Evolutionary conservation across 768 basidiomycete species (phyloP).

Genomic region (Rhizopogon sp.): DNA sequence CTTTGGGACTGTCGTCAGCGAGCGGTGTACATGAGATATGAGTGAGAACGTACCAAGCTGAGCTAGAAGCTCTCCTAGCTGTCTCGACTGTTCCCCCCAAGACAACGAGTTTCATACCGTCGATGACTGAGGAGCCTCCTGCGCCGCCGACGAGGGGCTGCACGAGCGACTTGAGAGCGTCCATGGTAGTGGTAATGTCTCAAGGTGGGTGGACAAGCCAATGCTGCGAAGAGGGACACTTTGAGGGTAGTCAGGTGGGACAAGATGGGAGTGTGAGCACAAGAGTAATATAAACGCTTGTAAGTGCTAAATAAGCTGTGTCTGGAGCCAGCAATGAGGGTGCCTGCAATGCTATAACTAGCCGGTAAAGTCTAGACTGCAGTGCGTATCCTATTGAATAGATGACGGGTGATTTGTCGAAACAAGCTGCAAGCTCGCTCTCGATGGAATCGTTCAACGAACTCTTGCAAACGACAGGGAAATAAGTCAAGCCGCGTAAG

Average conservation of each 20-base stretch:
- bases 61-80: conserved; percentile 74
- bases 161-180: conserved; percentile 76
- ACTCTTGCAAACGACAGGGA: conserved; percentile 14
- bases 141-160: conserved; percentile 75
- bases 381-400: not conserved
- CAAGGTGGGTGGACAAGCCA: conserved; percentile 30
- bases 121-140: conserved; percentile 74
- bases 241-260: conserved; percentile 11
- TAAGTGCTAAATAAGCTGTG: conserved; percentile 20
- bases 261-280: conserved; percentile 19
- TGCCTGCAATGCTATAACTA: not conserved
- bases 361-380: not conserved
- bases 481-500: conserved; percentile 36
- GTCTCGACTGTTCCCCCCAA: conserved; percentile 87
- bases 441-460: not conserved
- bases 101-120: conserved; percentile 87
- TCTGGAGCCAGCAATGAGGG: conserved; percentile 2
- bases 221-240: conserved; percentile 25
- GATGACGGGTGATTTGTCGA: not conserved
- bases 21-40: conserved; percentile 1
- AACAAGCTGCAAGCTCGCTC: not conserved
- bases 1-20: conserved; percentile 29
- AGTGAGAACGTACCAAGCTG: conserved; percentile 60
- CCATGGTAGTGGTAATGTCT: conserved; percentile 43
- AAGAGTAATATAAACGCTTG: conserved; percentile 9